These are phyloP conservation scores for Dictyostelium intermedium DNA, from an alignment of 78 protist species.

Conservation along the genomic window DNA sequence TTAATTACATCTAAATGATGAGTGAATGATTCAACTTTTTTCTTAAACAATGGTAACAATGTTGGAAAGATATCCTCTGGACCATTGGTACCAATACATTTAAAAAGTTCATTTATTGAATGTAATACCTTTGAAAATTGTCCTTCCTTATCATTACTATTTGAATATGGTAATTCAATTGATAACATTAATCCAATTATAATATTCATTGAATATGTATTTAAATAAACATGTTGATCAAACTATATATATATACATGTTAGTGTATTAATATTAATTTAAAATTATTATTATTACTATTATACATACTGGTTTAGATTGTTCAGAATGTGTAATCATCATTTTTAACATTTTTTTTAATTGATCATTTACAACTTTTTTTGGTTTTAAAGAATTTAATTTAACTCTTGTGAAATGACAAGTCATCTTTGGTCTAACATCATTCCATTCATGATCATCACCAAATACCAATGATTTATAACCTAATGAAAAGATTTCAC, in stretches of 20 bases:
- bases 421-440: not conserved
- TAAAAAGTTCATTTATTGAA: not conserved
- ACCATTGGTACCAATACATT: not conserved
- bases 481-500: not conserved
- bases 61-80: not conserved
- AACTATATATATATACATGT: not conserved
- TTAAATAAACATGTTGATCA: constrained; percentile 2
- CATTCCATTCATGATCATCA: not conserved
- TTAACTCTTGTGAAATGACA: not conserved
- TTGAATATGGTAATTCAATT: not conserved
- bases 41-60: not conserved
- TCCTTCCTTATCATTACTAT: not conserved
- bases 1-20: not conserved
- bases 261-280: no score
- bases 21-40: not conserved
- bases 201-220: not conserved
- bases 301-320: not conserved
- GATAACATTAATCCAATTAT: not conserved
- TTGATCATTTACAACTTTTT: not conserved
- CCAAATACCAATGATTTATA: not conserved
- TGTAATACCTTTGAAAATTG: not conserved
- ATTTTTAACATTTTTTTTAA: not conserved
- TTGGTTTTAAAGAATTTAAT: not conserved
- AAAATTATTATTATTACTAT: no score
- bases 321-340: not conserved